These are phyloP conservation scores for Populus euphratica DNA, from an alignment of 345 rosid genomes.

Conservation along the genomic window DNA sequence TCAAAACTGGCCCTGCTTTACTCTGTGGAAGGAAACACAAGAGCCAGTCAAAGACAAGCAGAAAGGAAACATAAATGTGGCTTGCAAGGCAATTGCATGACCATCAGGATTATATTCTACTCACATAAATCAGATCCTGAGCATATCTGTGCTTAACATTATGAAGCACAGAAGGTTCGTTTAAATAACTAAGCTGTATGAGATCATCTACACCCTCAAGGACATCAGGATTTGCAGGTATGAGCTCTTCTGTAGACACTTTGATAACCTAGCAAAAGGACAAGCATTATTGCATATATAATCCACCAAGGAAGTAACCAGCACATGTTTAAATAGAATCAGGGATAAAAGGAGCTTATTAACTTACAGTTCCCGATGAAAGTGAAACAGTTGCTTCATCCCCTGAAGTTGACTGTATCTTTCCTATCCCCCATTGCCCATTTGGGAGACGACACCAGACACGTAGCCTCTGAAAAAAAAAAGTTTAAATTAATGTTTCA, in stretches of 20 bases:
- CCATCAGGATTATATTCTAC: conserved; percentile 30
- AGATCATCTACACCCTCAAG: conserved; percentile 87
- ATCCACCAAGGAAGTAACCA: conserved; percentile 16
- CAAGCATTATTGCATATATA: conserved; percentile 23
- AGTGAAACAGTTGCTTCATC: conserved; percentile 61
- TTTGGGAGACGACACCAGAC: conserved; percentile 70
- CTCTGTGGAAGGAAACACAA: conserved; percentile 45
- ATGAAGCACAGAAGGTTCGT: conserved; percentile 90
- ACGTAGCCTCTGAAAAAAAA: conserved; percentile 56
- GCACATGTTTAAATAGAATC: conserved; percentile 12
- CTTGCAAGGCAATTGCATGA: neutral
- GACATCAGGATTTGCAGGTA: conserved; percentile 92
- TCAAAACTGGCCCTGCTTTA: conserved; percentile 89
- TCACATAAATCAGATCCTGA: conserved; percentile 80
- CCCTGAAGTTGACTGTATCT: conserved; percentile 64
- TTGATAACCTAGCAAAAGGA: conserved; percentile 53
- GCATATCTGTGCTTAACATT: conserved; percentile 77
- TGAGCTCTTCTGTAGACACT: conserved; percentile 66
- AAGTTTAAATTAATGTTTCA: neutral
- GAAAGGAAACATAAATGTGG: conserved; percentile 4
- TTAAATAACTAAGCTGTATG: conserved; percentile 86
- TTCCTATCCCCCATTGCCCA: conserved; percentile 77
- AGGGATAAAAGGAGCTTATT: neutral
- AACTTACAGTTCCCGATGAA: conserved; percentile 64
- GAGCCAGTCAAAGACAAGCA: conserved; percentile 14